phyloP scores from a whole-genome alignment of 2,329 filamentous ascomycete species.

The Cercospora berteroae region DNA sequence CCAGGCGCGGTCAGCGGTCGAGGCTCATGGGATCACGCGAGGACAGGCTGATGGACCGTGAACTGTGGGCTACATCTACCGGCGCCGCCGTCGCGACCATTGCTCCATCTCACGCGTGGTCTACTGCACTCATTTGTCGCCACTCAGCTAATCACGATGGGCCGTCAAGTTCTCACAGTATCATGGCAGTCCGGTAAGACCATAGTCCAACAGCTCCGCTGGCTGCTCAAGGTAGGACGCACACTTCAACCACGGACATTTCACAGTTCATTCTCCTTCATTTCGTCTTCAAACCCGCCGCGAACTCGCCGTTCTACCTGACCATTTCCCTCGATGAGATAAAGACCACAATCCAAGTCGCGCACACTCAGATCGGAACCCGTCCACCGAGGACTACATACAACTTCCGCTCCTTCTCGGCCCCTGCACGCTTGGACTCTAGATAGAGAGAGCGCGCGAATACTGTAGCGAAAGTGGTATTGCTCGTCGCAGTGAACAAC shows the following conservation, averaged over 20 bases:
- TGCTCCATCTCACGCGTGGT: background rate
- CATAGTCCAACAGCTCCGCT: background rate
- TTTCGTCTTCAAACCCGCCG: background rate
- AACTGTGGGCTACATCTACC: background rate
- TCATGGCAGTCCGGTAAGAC: background rate
- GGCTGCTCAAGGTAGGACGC: background rate
- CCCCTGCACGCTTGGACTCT: background rate
- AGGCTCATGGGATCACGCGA: background rate
- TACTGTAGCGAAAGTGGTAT: background rate
- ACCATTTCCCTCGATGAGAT: background rate
- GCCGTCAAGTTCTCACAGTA: background rate
- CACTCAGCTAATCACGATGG: background rate
- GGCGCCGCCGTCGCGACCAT: background rate
- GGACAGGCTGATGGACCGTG: background rate
- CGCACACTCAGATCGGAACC: background rate
- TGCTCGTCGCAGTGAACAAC: background rate
- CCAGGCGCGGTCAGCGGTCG: background rate
- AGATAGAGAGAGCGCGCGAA: too few relatives aligned
- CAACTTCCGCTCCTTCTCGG: background rate
- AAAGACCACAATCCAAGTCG: background rate
- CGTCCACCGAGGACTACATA: background rate
- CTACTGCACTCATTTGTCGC: background rate
- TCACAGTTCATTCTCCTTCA: background rate
- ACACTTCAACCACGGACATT: background rate
- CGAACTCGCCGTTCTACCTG: background rate